A percentile compares a stretch with the other conserved stretches of the same genome.
Conservation (phyloP, 345 rosid genomes). For the Acer saccharum region DNA sequence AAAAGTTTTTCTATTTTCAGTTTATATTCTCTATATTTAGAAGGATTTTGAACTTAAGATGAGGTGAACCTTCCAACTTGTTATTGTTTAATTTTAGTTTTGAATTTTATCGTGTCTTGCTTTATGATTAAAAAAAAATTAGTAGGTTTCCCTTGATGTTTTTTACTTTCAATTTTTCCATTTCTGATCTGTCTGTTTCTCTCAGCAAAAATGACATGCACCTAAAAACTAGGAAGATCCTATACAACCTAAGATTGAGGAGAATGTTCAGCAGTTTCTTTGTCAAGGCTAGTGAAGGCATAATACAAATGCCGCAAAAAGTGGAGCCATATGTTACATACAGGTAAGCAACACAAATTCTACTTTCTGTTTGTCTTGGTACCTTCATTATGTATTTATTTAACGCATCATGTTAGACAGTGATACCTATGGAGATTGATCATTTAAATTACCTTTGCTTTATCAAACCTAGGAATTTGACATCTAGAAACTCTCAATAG, state of each 20-base stretch:
- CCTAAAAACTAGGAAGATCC: conserved; percentile 62
- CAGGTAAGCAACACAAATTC: conserved; percentile 48
- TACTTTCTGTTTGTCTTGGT: not conserved
- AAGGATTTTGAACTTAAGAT: too few relatives aligned
- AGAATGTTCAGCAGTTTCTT: conserved; percentile 69
- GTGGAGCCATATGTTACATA: conserved; percentile 91
- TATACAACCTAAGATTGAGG: conserved; percentile 58
- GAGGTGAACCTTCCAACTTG: too few relatives aligned
- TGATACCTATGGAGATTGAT: not conserved
- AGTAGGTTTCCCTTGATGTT: not conserved
- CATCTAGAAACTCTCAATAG: not conserved
- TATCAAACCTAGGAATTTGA: not conserved
- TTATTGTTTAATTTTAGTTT: too few relatives aligned
- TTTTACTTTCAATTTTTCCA: not conserved
- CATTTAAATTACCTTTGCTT: not conserved
- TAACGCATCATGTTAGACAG: not conserved
- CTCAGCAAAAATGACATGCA: conserved; percentile 83
- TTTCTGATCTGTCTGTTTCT: conserved; percentile 8
- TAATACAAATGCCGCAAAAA: conserved; percentile 66
- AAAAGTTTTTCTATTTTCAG: too few relatives aligned
- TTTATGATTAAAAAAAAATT: too few relatives aligned
- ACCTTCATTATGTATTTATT: not conserved
- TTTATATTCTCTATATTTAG: too few relatives aligned
- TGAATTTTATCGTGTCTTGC: too few relatives aligned
- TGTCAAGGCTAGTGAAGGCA: conserved; percentile 57